A percentile compares a stretch with the other conserved stretches of the same genome.
These are phyloP conservation scores for Anthostomella pinea DNA, from an alignment of 2,329 filamentous ascomycete genomes.

Conservation along the genomic window DNA sequence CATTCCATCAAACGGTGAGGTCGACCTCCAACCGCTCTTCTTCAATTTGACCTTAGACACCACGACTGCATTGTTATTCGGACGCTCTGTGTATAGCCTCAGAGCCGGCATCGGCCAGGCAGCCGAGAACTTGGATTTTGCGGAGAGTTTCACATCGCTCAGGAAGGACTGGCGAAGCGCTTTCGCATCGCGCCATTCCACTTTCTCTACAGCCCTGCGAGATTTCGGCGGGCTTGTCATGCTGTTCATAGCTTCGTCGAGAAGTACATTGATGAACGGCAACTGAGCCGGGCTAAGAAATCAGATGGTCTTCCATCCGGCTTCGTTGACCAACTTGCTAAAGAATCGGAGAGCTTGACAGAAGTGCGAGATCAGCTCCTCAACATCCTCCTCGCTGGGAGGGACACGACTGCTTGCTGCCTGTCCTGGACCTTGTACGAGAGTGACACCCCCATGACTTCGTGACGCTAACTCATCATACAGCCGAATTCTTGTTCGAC, in stretches of 20 bases:
- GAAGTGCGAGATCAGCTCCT: conserved; percentile 23
- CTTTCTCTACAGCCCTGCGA: conserved; percentile 23
- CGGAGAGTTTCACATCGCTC: conserved; percentile 36
- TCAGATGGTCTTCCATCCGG: neutral
- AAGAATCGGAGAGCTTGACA: conserved; percentile 3
- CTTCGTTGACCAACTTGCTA: conserved; percentile 5
- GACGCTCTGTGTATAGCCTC: conserved; percentile 26
- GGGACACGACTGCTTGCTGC: conserved; percentile 24
- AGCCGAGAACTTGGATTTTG: conserved; percentile 27
- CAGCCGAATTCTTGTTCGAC: too few species aligned
- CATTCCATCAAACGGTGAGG: too few species aligned
- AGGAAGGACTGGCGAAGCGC: conserved; percentile 30
- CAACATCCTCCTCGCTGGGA: conserved; percentile 22
- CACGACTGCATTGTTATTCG: too few species aligned
- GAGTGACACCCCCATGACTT: too few species aligned
- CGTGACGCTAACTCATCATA: too few species aligned
- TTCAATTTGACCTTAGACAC: too few species aligned
- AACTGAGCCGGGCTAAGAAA: neutral
- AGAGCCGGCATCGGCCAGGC: conserved; percentile 15
- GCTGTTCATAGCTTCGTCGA: conserved; percentile 6
- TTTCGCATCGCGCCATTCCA: conserved; percentile 26
- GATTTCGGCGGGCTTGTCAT: conserved; percentile 26
- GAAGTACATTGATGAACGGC: conserved; percentile 13
- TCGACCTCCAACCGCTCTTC: too few species aligned
- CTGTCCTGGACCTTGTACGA: conserved; percentile 25